phyloP scores from a whole-genome alignment of 768 basidiomycete species.

The Pleurotus eryngii region DNA sequence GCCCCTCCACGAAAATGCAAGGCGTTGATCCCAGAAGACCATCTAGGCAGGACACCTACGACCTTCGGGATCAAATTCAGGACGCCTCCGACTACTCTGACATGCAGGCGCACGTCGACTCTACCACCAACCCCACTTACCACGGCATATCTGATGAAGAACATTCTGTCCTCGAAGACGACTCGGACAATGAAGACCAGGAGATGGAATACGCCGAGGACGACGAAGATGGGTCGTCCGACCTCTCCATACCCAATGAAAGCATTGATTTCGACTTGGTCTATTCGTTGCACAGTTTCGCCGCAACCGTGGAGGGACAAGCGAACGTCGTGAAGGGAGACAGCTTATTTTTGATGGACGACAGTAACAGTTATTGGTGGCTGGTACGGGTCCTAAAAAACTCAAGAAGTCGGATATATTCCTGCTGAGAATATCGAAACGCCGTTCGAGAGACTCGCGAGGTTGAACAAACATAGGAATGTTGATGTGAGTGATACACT shows the following conservation, averaged over 20 bases:
- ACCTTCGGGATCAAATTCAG: constrained; percentile 65
- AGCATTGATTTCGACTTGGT: constrained; percentile 93
- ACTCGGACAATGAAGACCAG: constrained; percentile 70
- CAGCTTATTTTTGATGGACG: constrained; percentile 94
- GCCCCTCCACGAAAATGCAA: constrained; percentile 10
- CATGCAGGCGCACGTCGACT: constrained; percentile 40
- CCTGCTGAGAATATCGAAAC: constrained; percentile 99
- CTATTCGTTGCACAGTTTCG: constrained; percentile 93
- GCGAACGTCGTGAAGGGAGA: constrained; percentile 99
- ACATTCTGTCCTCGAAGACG: constrained; percentile 84
- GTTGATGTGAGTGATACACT: constrained; percentile 69
- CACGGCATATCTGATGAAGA: constrained; percentile 59
- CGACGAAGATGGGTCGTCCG: constrained; percentile 76
- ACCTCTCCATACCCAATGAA: constrained; percentile 85
- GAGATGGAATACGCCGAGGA: constrained; percentile 72
- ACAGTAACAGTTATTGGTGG: constrained; percentile 99
- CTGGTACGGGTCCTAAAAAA: constrained; percentile 98
- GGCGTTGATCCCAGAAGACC: constrained; percentile 28
- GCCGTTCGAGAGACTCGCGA: constrained; percentile 91
- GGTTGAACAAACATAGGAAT: constrained; percentile 96
- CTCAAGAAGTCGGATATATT: constrained; percentile 98
- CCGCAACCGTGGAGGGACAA: constrained; percentile 97
- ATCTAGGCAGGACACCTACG: constrained; percentile 59
- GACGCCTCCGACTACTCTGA: constrained; percentile 34
- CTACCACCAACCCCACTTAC: constrained; percentile 25